Base-by-base conservation (phyloP, 352 stramenopile genomes). In the Saprolegnia parasitica region DNA sequence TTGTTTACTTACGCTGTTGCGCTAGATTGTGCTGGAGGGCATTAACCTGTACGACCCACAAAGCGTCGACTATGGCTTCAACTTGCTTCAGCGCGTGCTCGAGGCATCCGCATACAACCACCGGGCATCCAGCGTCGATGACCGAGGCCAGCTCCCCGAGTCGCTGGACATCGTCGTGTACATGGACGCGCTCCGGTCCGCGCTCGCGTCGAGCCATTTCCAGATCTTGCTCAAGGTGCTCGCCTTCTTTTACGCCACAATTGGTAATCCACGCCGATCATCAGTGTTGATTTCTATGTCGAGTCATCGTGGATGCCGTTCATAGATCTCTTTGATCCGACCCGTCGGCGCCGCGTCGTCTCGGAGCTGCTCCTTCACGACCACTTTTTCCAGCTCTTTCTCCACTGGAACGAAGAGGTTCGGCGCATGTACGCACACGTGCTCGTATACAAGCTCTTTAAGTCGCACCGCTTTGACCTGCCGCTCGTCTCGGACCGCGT, bases 371-470 rank as follows among this genome's bases (percentile, higher is more conserved):
- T 95, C 29, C 65, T 95, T 50, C 81, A 85, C 18, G 84, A 95
- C n/a, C 89, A 95, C 64, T 95, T 95, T 68, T 95, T 93, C 56
- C 77, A 79, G 32, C 82, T 95, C 56, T 93, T 93, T 72, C 73
- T 95, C 52, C 84, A 95, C 76, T 95, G 86, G 86, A 95, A 95
- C 63, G 86, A 95, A 83, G 86, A 95, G 81, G 85, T 94, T 68
- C 84, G 85, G 47, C 91, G 91, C 73, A 92, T 93, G 65, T 95
- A 90, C 71, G 77, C 77, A 71, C 91, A 95, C 67, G 81, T 93
- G 67, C 78, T 95, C 49, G 86, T 91, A 29, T 93, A 92, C 68
- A 93, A 93, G 74, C 82, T 86, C 5, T 86, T 87, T 56, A 72
- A 76, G 39, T 90, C 83, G 11, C 91, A 86, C 42, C 86, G 86